Conservation (phyloP, 345 rosid genomes). For the Eucalyptus regnans region DNA sequence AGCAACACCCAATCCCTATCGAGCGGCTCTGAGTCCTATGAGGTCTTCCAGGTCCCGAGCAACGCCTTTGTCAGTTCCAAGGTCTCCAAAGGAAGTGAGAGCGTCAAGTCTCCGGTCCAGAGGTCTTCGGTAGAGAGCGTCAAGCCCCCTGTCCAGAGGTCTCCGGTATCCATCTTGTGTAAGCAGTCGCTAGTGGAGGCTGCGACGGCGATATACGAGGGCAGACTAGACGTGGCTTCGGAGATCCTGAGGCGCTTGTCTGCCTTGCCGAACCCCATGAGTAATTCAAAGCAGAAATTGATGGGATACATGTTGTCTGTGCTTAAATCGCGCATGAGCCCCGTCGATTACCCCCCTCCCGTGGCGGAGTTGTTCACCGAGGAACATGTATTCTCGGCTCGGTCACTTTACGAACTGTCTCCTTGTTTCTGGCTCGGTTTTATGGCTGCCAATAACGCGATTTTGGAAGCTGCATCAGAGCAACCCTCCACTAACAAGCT, state of each 20-base stretch:
- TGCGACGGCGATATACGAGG: too few relatives aligned
- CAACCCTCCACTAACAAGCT: slow-evolving; percentile 12
- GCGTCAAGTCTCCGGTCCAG: background rate
- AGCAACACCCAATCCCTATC: background rate
- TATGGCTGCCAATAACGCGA: slow-evolving; percentile 72
- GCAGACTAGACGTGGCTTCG: slow-evolving; percentile 7
- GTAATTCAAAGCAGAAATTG: slow-evolving; percentile 57
- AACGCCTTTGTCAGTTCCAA: background rate
- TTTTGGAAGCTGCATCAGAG: slow-evolving; percentile 43
- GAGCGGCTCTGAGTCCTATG: background rate
- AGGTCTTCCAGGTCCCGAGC: background rate
- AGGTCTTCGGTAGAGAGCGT: background rate
- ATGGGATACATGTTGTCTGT: slow-evolving; percentile 45
- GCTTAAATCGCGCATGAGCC: slow-evolving; percentile 38
- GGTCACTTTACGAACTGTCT: slow-evolving; percentile 47
- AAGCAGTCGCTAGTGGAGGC: too few relatives aligned
- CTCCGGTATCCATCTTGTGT: too few relatives aligned
- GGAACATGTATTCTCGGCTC: slow-evolving; percentile 45
- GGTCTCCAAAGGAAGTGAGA: background rate
- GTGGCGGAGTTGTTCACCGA: slow-evolving; percentile 40
- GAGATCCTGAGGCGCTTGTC: slow-evolving; percentile 57
- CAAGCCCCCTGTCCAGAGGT: too few relatives aligned
- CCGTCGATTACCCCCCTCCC: slow-evolving; percentile 31
- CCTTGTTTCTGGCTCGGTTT: slow-evolving; percentile 73
- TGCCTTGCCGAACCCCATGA: slow-evolving; percentile 25